phyloP scores from a whole-genome alignment of 306 rosid species.

The Fagus crenata region DNA sequence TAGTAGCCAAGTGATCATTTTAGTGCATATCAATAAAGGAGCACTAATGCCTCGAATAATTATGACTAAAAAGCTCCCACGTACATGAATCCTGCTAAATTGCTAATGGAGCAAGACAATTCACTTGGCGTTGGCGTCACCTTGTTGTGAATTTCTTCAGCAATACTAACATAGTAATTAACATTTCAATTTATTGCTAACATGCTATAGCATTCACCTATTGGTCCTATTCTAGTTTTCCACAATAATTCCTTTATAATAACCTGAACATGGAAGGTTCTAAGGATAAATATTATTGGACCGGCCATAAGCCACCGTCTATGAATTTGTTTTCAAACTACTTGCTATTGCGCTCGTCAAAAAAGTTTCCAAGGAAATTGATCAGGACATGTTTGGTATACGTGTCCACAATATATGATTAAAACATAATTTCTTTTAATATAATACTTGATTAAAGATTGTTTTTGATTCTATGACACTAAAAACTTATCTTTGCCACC shows the following conservation, averaged over 20 bases:
- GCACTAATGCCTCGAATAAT: neutral
- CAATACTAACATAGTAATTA: too few species aligned
- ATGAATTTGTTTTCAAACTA: constrained; percentile 13
- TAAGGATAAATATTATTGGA: constrained; percentile 28
- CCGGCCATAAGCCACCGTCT: constrained; percentile 34
- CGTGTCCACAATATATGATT: constrained; percentile 32
- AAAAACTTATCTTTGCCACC: neutral
- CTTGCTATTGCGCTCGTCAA: constrained; percentile 40
- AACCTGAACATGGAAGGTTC: constrained; percentile 16
- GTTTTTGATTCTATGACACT: constrained; percentile 23
- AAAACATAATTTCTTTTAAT: neutral
- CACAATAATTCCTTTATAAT: neutral
- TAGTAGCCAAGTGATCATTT: neutral
- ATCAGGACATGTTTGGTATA: constrained; percentile 21
- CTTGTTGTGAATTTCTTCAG: too few species aligned
- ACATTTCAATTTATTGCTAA: neutral
- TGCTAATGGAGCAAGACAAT: neutral
- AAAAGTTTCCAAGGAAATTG: constrained; percentile 31
- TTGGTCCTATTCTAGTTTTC: too few species aligned
- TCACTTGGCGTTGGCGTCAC: too few species aligned
- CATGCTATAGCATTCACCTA: neutral
- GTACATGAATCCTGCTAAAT: neutral
- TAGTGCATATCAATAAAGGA: neutral
- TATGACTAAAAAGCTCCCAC: neutral
- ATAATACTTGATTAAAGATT: neutral